Percentiles rank a stretch among this genome's conserved stretches.
Conservation (phyloP, 2,329 filamentous ascomycete species). For the Nemania diffusa region DNA sequence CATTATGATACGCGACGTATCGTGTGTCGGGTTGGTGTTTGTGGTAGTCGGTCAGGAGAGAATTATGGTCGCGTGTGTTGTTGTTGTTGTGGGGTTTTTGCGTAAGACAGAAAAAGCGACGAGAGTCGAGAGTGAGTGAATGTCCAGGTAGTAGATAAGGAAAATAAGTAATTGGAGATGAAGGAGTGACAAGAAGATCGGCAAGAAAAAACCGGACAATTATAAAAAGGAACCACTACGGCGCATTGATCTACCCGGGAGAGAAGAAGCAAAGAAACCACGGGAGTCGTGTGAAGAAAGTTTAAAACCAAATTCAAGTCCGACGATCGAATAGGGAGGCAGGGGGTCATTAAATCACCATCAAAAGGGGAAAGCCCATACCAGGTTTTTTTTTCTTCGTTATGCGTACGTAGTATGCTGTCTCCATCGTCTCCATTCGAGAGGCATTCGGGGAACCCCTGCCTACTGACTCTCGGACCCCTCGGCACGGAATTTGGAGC, state of each 20-base stretch:
- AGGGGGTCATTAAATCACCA: slow-evolving; percentile 24
- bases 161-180: slow-evolving; percentile 47
- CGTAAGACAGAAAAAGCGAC: slow-evolving; percentile 11
- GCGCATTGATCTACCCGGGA: slow-evolving; percentile 39
- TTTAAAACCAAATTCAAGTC: slow-evolving; percentile 34
- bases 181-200: slow-evolving; percentile 56
- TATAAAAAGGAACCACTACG: slow-evolving; percentile 37
- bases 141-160: slow-evolving; percentile 36
- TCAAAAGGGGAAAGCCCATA: slow-evolving; percentile 27
- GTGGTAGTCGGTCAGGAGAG: slow-evolving; percentile 10
- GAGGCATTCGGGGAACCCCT: slow-evolving; percentile 23
- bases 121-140: slow-evolving; percentile 7
- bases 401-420: no score
- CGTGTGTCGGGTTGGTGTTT: not conserved
- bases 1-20: slow-evolving; percentile 41
- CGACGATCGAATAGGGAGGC: slow-evolving; percentile 21
- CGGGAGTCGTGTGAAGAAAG: slow-evolving; percentile 42
- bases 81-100: slow-evolving; percentile 7
- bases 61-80: not conserved
- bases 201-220: slow-evolving; percentile 35
- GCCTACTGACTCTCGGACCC: slow-evolving; percentile 32
- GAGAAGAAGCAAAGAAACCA: slow-evolving; percentile 47
- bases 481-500: slow-evolving; percentile 36
- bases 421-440: slow-evolving; percentile 19
- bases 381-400: slow-evolving; percentile 23